Conservation (phyloP, 257 asterid genomes). For the Solanum virginianum region DNA sequence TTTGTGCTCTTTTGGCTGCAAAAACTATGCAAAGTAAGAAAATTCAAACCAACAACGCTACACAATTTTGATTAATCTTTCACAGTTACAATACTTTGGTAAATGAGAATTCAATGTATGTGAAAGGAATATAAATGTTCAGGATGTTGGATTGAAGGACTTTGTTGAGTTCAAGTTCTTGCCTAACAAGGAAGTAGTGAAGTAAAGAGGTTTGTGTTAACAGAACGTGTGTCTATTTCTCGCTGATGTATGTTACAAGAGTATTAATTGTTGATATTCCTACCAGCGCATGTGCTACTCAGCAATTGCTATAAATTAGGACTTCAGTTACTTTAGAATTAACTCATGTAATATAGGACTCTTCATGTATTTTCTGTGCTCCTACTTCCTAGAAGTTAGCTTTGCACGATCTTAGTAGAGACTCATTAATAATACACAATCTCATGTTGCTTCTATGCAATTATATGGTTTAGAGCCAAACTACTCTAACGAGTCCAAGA, state of each 20-base stretch:
- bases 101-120: not conserved
- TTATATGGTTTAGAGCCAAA: no score
- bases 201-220: not conserved
- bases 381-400: no score
- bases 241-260: not conserved
- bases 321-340: no score
- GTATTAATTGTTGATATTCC: not conserved
- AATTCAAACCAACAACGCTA: not conserved
- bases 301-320: no score
- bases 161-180: not conserved
- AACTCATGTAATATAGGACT: no score
- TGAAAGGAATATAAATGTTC: not conserved
- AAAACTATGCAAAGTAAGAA: not conserved
- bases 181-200: not conserved
- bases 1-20: slow-evolving; percentile 44
- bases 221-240: not conserved
- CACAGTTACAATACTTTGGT: not conserved
- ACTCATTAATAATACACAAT: no score
- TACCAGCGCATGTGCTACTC: not conserved
- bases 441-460: no score
- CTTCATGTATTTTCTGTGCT: no score
- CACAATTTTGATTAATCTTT: not conserved
- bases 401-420: no score
- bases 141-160: not conserved
- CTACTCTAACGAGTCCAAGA: no score